Evolutionary conservation across 768 basidiomycete genomes (phyloP), one percentile per base, ranked within the genome.

Genomic region (Amanita exitialis): DNA sequence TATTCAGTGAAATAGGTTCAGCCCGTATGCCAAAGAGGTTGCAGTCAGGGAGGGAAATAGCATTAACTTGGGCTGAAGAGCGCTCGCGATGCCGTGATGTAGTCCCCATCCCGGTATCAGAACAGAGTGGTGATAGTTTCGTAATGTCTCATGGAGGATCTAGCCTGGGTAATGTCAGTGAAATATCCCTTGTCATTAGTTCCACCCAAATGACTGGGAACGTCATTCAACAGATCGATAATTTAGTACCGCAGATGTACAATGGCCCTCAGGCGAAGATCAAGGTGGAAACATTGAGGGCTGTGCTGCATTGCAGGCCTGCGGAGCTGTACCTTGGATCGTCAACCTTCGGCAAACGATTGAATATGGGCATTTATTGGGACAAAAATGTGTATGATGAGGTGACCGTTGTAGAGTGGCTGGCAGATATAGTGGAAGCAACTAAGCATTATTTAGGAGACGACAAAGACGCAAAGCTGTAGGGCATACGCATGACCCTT

Each of bases 371-470:
- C 12, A 39, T 66, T 3, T 69, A 49, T 54, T 74, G 65, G 56
- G 79, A 81, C 44, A 62, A 58, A 5, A 76, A 79, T 54, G 72
- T 74, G 3, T 79, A 69, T 42, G 66, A 72, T 2, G 62, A 66
- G 4, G 62, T 50, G 1, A 53, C 71, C 7, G 66, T 77, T 5
- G 56, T 49, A 6, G 78, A 77, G 59, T 79, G 76, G 74, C 51
- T 80, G 45, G 58, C 63, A 7, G 78, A 80, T 53, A 64, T 77
- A 3, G 63, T 55, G 42, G 53, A 58, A 4, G 64, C 64, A 10
- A 59, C 61, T n/a, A 51, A 58, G 7, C 63, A 62, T 51, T 73
- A 68, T 56, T 62, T 72, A 32, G 55, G 56, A 8, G 45, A 45
- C 8, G 51, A 53, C n/a, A 32, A 27, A 32, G n/a, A 15, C 6